These are phyloP conservation scores for Fusarium drepaniforme DNA, from an alignment of 2,329 filamentous ascomycete genomes.

Conservation along the genomic window DNA sequence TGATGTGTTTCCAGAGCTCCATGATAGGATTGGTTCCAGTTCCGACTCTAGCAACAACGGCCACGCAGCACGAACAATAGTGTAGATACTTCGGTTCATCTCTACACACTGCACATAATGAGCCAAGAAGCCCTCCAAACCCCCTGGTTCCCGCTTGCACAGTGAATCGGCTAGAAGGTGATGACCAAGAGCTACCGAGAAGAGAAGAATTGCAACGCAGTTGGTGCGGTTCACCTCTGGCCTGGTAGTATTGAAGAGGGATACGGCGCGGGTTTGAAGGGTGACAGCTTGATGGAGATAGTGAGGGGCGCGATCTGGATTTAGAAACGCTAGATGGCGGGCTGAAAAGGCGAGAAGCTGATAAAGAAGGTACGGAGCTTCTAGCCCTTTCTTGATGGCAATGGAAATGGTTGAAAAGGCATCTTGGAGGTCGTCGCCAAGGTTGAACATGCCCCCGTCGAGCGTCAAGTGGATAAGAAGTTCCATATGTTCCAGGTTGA, in stretches of 20 bases:
- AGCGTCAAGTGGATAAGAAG: slow-evolving; percentile 7
- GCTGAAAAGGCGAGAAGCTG: slow-evolving; percentile 33
- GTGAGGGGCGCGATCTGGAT: fast-evolving
- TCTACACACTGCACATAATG: slow-evolving; percentile 23
- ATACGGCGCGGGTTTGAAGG: slow-evolving; percentile 22
- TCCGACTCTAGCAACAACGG: slow-evolving; percentile 9
- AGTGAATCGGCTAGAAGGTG: slow-evolving; percentile 28
- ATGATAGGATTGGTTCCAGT: slow-evolving; percentile 6
- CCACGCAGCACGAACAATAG: neutral
- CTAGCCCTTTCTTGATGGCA: neutral
- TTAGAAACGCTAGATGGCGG: slow-evolving; percentile 10
- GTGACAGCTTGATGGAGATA: slow-evolving; percentile 14
- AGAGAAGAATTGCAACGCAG: slow-evolving; percentile 26
- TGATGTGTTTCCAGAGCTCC: slow-evolving; percentile 5
- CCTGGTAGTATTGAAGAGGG: slow-evolving; percentile 14
- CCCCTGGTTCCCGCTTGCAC: neutral
- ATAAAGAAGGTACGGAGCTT: slow-evolving; percentile 25
- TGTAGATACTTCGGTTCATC: slow-evolving; percentile 24
- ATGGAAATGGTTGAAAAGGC: neutral
- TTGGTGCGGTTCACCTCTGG: slow-evolving; percentile 9
- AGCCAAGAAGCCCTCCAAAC: neutral
- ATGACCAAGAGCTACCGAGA: slow-evolving; percentile 16
- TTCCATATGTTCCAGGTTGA: slow-evolving; percentile 29
- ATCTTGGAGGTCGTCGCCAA: neutral
- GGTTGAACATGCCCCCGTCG: slow-evolving; percentile 2